phyloP scores from a whole-genome alignment of 352 stramenopile genomes.

The Phytophthora rubi region DNA sequence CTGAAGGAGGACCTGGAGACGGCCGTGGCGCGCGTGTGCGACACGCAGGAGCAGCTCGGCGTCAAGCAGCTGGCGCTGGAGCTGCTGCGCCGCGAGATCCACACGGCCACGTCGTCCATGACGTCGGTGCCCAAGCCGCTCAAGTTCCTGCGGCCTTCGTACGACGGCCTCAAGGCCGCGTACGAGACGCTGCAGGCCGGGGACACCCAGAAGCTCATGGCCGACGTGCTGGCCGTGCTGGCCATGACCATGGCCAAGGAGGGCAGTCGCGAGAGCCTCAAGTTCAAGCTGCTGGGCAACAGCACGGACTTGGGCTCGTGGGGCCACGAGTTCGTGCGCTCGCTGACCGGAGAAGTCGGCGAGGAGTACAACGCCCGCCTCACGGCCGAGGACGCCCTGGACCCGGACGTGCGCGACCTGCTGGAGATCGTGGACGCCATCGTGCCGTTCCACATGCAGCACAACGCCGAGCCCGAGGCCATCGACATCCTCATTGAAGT shows the following conservation, averaged over 20 bases:
- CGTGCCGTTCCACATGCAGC: constrained; percentile 98
- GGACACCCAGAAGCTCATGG: constrained; percentile 83
- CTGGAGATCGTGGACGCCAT: constrained; percentile 98
- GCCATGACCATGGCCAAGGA: constrained; percentile 99
- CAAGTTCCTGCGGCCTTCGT: constrained; percentile 98
- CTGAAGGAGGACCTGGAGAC: constrained; percentile 94
- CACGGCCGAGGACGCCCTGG: constrained; percentile 52
- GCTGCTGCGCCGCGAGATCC: constrained; percentile 97
- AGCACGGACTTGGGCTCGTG: constrained; percentile 94
- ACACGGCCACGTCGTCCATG: constrained; percentile 97
- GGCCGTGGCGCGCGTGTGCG: constrained; percentile 82
- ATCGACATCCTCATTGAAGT: constrained; percentile 99
- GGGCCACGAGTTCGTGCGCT: constrained; percentile 99
- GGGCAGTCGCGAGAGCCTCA: constrained; percentile 85
- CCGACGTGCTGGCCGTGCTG: constrained; percentile 93
- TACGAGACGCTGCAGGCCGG: constrained; percentile 57
- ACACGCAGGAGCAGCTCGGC: constrained; percentile 61
- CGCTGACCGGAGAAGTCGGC: constrained; percentile 97
- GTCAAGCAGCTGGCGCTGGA: constrained; percentile 93
- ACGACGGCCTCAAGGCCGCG: constrained; percentile 91
- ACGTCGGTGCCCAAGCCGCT: constrained; percentile 99
- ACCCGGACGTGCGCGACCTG: constrained; percentile 91
- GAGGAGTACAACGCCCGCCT: constrained; percentile 89
- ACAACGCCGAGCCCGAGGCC: constrained; percentile 99
- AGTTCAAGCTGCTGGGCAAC: constrained; percentile 93